Conservation (phyloP, 495 filamentous ascomycete species). For the Amorphotheca resinae region DNA sequence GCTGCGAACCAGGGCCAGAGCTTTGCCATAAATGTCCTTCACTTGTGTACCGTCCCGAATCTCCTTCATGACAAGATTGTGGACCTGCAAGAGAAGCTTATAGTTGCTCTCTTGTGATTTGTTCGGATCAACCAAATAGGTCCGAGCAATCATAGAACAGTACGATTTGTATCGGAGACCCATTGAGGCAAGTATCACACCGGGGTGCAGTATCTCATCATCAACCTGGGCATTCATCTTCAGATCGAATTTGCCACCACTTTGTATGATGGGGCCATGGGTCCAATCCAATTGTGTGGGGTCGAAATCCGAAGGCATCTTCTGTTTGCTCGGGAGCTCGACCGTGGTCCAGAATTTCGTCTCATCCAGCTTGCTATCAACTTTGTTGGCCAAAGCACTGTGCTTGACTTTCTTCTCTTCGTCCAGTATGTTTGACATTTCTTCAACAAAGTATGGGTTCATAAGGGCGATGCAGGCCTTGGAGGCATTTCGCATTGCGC, state of each 20-base stretch:
- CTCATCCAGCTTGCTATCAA: conserved; percentile 85
- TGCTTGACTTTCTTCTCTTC: conserved; percentile 95
- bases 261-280: conserved; percentile 83
- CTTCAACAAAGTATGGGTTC: conserved; percentile 89
- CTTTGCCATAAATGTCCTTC: conserved; percentile 89
- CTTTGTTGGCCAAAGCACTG: conserved; percentile 64
- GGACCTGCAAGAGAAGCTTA: conserved; percentile 75
- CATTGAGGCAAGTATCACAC: conserved; percentile 83
- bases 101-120: conserved; percentile 91
- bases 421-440: conserved; percentile 92
- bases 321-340: conserved; percentile 49
- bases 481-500: conserved; percentile 84
- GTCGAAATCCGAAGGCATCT: conserved; percentile 79
- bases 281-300: conserved; percentile 88
- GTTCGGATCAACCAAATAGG: conserved; percentile 93
- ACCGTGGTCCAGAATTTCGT: conserved; percentile 81
- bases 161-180: conserved; percentile 93
- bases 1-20: conserved; percentile 56
- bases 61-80: conserved; percentile 77
- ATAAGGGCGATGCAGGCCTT: conserved; percentile 85
- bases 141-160: conserved; percentile 76
- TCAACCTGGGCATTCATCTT: conserved; percentile 63
- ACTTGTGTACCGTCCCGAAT: conserved; percentile 75
- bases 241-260: conserved; percentile 88
- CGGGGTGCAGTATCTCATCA: conserved; percentile 75